Evolutionary conservation across 805 yeast genomes (phyloP).

Genomic region (Sugiyamaella lignohabitans): DNA sequence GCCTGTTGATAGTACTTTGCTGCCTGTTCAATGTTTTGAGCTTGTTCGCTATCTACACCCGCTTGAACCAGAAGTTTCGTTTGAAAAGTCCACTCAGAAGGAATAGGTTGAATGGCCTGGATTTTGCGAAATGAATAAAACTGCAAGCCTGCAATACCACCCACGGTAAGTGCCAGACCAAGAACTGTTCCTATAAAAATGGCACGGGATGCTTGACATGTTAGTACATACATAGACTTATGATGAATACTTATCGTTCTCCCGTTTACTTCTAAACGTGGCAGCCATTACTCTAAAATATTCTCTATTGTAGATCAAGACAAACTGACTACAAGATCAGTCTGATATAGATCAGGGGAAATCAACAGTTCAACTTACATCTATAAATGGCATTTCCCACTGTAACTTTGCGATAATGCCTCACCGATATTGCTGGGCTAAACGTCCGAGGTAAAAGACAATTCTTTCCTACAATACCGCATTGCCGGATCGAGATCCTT

Average conservation of each 20-base stretch:
- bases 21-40: constrained; percentile 14
- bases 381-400: constrained; percentile 3
- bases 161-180: constrained; percentile 2
- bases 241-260: no score
- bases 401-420: neutral
- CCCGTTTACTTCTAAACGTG: no score
- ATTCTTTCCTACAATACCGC: no score
- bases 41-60: constrained; percentile 16
- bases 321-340: no score
- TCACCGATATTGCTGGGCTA: neutral
- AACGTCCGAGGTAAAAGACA: no score
- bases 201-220: constrained; percentile 2
- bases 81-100: constrained; percentile 18
- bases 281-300: no score
- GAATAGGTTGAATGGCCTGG: constrained; percentile 18
- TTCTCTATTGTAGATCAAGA: no score
- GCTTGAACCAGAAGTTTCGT: constrained; percentile 14
- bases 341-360: neutral
- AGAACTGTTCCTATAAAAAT: constrained; percentile 2
- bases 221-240: no score
- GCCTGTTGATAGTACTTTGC: constrained; percentile 21
- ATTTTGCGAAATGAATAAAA: constrained; percentile 8
- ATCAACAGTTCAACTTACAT: constrained; percentile 1
- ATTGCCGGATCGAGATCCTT: no score
- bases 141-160: constrained; percentile 10